A percentile compares a stretch with the other conserved stretches of the same genome.
Conservation (phyloP, 257 asterid genomes). For the Catharanthus roseus region DNA sequence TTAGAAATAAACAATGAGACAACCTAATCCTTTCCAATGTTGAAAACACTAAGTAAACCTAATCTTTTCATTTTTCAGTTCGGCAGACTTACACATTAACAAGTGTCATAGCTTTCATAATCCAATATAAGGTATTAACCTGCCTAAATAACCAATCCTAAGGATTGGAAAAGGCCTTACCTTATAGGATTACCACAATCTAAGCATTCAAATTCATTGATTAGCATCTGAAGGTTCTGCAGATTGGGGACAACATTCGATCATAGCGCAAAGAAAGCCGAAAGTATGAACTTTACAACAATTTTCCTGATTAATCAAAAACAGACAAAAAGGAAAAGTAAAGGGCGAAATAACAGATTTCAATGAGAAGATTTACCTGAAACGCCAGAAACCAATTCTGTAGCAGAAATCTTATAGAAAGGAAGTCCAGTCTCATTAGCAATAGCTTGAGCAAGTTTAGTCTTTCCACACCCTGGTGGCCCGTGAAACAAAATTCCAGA, state of each 20-base stretch:
- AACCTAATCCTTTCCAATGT: too few species aligned
- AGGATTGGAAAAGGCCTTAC: neutral
- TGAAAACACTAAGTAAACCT: neutral
- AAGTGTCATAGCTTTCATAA: neutral
- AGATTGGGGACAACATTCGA: neutral
- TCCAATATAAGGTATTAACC: neutral
- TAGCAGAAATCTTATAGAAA: slow-evolving; percentile 76
- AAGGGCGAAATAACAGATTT: neutral
- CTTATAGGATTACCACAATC: neutral
- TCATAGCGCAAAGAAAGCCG: neutral
- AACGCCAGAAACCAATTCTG: slow-evolving; percentile 89
- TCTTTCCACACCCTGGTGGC: slow-evolving; percentile 98
- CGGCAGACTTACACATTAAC: neutral
- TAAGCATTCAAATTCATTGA: neutral
- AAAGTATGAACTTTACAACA: neutral
- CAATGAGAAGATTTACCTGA: slow-evolving; percentile 45
- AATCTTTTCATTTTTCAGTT: neutral
- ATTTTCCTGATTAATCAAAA: neutral
- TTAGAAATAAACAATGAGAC: neutral
- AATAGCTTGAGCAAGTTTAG: slow-evolving; percentile 87
- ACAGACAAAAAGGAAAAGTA: neutral
- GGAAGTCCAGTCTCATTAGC: slow-evolving; percentile 87
- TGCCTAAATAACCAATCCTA: neutral
- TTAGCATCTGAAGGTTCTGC: too few species aligned
- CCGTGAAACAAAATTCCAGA: slow-evolving; percentile 81